Conservation (phyloP, 2,329 filamentous ascomycete species). For the Diaporthe longicolla region DNA sequence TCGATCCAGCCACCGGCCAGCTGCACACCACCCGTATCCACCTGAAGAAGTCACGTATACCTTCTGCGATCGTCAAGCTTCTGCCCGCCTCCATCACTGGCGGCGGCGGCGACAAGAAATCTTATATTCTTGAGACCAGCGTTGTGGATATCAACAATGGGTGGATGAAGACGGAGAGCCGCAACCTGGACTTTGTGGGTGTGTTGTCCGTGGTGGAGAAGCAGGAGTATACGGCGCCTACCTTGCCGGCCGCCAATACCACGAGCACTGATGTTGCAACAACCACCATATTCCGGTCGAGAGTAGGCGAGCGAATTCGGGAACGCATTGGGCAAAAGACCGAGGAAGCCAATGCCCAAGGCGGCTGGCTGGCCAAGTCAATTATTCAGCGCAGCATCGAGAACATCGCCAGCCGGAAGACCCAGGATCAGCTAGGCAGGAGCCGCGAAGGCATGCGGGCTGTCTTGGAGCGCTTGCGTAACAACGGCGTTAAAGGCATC, state of each 20-base stretch:
- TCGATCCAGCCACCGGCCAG: constrained; percentile 81
- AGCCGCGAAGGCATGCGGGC: constrained; percentile 87
- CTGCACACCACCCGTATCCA: constrained; percentile 85
- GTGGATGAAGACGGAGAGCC: constrained; percentile 86
- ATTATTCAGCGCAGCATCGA: constrained; percentile 84
- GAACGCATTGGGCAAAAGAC: constrained; percentile 64
- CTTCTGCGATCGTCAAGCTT: constrained; percentile 80
- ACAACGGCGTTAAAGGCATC: constrained; percentile 70
- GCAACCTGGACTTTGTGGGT: constrained; percentile 86
- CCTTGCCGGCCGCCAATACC: constrained; percentile 47
- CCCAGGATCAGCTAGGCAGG: constrained; percentile 83
- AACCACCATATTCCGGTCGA: constrained; percentile 80
- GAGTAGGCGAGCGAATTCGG: constrained; percentile 77
- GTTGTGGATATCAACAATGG: constrained; percentile 84
- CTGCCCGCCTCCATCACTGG: constrained; percentile 79
- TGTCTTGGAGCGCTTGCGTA: constrained; percentile 78
- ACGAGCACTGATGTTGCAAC: constrained; percentile 77
- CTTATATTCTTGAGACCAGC: constrained; percentile 85
- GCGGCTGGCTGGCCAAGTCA: constrained; percentile 57
- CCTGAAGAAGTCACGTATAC: constrained; percentile 85
- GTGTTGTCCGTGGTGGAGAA: constrained; percentile 84
- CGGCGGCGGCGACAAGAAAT: constrained; percentile 76
- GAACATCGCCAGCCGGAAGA: constrained; percentile 81
- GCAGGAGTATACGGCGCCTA: constrained; percentile 73
- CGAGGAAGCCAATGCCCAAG: constrained; percentile 53